A percentile compares a stretch with the other conserved stretches of the same genome.
These are phyloP conservation scores for Solanum infundibuliforme DNA, from an alignment of 257 asterid genomes.

Conservation along the genomic window DNA sequence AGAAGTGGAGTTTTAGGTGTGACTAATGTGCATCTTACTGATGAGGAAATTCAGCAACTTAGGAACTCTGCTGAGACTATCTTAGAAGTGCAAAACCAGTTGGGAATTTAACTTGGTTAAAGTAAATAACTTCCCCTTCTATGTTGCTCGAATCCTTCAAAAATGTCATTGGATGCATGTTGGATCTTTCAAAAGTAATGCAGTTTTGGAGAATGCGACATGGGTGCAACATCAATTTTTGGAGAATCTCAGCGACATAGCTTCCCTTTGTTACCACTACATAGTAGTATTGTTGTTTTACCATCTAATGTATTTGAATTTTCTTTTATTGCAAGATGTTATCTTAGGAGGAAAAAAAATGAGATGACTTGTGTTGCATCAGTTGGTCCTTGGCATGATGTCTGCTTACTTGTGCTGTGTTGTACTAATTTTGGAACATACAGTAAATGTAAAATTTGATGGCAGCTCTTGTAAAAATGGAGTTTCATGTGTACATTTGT, in stretches of 20 bases:
- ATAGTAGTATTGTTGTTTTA: not conserved
- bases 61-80: constrained; percentile 60
- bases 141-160: not conserved
- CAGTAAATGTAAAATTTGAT: not conserved
- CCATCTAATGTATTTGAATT: not conserved
- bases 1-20: constrained; percentile 66
- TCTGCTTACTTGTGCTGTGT: not conserved
- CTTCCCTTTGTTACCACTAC: not conserved
- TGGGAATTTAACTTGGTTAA: constrained; percentile 35
- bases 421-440: not conserved
- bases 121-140: not conserved
- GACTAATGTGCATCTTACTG: constrained; percentile 61
- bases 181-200: not conserved
- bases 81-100: constrained; percentile 55
- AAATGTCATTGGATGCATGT: not conserved
- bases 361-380: not conserved
- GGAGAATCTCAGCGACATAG: not conserved
- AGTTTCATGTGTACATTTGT: not conserved
- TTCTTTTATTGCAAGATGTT: not conserved
- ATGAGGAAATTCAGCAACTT: constrained; percentile 53
- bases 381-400: not conserved
- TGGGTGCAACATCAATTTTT: not conserved
- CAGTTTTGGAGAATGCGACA: not conserved
- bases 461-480: not conserved
- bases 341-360: not conserved